Evolutionary conservation across 805 yeast genomes (phyloP), one percentile per base, ranked within the genome.

Genomic region (Pichia phayaonensis): DNA sequence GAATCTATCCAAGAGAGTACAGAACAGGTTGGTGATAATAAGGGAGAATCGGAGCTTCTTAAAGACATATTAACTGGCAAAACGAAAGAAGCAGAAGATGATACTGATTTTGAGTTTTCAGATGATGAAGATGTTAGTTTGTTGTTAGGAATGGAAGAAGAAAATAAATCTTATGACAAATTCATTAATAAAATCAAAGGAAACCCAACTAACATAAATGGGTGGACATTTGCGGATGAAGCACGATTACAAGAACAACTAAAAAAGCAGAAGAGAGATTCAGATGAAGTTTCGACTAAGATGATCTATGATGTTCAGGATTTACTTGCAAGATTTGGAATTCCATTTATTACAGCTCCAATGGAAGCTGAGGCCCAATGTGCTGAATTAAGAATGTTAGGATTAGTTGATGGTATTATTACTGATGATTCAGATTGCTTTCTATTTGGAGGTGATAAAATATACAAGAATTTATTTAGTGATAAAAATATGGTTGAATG

Each of bases 281-380:
- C 97, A 0, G 98, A 94, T 61, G 95, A 86, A 58, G 97, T 92
- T 0, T 86, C 96, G 0, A 77, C 79, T 8, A 78, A 78, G 1
- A 94, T 94, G 97, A 77, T 92, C 23, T 73, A 74, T 39, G 98
- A 94, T 62, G 94, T 95, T 20, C 97, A 94, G 67, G 96, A 90
- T 55, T 71, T 94, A 41, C 71, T 94, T 10, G 77, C 85, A 27
- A 68, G 92, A 48, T 94, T 94, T 72, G 99, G 99, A 1, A 86
- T 94, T 5, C 99, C 99, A 0, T 94, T 80, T 57, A 77, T 94
- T 11, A 87, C 96, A 0, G 97, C 99, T 0, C 99, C 99, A 1
- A 89, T 89, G 90, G 99, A 94, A 67, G 99, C 99, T 1, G 99
- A 94, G 69, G 98, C 99, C 0, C 99, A 94, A 61, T 94, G 99